Evolutionary conservation across 2,329 filamentous ascomycete species (phyloP).

Genomic region (Fusarium vanettenii): DNA sequence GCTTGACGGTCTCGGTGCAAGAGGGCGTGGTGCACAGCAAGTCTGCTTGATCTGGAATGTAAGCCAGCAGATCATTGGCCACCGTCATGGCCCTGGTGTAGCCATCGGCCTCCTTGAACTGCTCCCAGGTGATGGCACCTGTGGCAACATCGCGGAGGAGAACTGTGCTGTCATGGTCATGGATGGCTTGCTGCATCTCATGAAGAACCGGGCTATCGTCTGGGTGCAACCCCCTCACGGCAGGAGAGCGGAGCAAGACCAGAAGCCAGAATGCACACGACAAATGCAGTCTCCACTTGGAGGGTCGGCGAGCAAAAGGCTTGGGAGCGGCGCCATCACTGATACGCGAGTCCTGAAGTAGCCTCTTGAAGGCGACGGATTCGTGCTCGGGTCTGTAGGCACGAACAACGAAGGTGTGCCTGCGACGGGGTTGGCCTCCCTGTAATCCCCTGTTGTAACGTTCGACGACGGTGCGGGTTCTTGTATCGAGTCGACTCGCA

Average conservation of each 20-base stretch:
- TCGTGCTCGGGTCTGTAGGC: constrained; percentile 4
- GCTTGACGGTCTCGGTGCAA: background rate
- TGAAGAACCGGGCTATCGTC: constrained; percentile 19
- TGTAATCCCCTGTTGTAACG: constrained; percentile 2
- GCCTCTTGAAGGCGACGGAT: too few relatives aligned
- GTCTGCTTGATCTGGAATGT: background rate
- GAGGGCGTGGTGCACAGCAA: constrained; percentile 23
- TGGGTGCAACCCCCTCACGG: background rate
- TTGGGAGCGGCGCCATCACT: too few relatives aligned
- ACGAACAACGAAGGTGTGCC: constrained; percentile 6
- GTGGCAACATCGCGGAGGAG: background rate
- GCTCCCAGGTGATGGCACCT: background rate
- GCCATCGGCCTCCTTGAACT: background rate
- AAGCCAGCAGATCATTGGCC: too few relatives aligned
- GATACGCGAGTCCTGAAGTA: too few relatives aligned
- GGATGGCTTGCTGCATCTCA: background rate
- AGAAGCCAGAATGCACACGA: constrained; percentile 27
- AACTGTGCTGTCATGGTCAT: too few relatives aligned
- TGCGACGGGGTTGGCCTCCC: background rate
- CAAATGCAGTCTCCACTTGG: constrained; percentile 20
- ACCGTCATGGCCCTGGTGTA: too few relatives aligned
- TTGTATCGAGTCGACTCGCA: constrained; percentile 6
- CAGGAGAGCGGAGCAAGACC: constrained; percentile 11
- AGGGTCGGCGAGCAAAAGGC: too few relatives aligned
- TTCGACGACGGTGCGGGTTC: background rate